Evolutionary conservation across 1,284 basidiomycete genomes (phyloP), one percentile per base, ranked within the genome.

Genomic region (Puccinia horiana): DNA sequence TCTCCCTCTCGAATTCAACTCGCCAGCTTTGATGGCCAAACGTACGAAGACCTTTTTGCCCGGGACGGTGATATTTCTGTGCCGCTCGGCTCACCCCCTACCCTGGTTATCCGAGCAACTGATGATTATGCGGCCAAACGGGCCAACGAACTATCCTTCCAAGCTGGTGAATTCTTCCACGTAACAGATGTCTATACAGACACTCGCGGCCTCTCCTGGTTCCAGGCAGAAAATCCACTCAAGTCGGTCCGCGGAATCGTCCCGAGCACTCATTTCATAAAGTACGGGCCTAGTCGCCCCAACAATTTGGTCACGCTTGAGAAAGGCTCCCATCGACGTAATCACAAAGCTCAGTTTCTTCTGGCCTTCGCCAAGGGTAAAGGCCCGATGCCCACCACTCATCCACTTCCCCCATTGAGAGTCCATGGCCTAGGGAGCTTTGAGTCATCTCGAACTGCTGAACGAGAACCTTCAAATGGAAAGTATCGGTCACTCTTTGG

Each of bases 221-320:
- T 76, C 37, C 74, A 76, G 32, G 74, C 74, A 12, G 54, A 76
- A 58, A 61, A 76, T 26, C 74, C 74, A 42, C 23, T 76, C 14
- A 42, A 61, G 20, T 52, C 37, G 26, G 37, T 76, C 26, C 49
- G 37, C 8, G 74, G 74, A 0, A 52, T 58, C 23, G 74, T 76
- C 40, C 52, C 54, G 20, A 23, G 18, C 40, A 29, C 8, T 37
- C 29, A 20, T 8, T 76, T 76, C 54, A 35, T n/a, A 16, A 56
- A 42, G 26, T 76, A 61, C n/a, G 74, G 26, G 2, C 74, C 74
- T 9, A 56, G 37, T n/a, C 32, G 74, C n/a, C 74, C 74, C 1
- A 56, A 32, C 74, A 40, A 47, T 4, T 37, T 76, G 23, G 32
- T 29, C 16, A 2, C 56, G 23, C 29, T 76, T 29, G 49, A 44